A percentile compares a stretch with the other conserved stretches of the same genome.
Conservation (phyloP, 1,284 basidiomycete species). For the Moesziomyces sp. region DNA sequence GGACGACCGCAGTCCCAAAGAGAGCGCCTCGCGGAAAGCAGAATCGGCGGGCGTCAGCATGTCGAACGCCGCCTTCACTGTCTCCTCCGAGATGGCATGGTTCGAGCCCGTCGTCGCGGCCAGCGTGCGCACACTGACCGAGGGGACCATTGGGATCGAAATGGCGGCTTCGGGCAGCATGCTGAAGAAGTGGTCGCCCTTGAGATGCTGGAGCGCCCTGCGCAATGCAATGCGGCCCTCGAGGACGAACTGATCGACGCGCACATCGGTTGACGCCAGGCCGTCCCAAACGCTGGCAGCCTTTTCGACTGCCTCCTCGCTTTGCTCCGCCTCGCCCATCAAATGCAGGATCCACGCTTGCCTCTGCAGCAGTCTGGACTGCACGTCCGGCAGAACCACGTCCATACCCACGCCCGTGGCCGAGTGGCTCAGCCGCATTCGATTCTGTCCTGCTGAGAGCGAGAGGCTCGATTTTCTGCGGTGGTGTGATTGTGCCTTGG, state of each 20-base stretch:
- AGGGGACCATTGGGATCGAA: slow-evolving; percentile 55
- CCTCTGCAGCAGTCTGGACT: slow-evolving; percentile 44
- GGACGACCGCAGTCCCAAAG: slow-evolving; percentile 27
- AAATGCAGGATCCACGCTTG: slow-evolving; percentile 56
- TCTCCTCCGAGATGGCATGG: slow-evolving; percentile 39
- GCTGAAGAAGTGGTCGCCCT: slow-evolving; percentile 55
- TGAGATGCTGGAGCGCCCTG: slow-evolving; percentile 44
- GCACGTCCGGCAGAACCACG: slow-evolving; percentile 44
- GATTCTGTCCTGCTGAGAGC: slow-evolving; percentile 15
- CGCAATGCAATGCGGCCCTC: slow-evolving; percentile 47
- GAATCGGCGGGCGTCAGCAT: slow-evolving; percentile 40
- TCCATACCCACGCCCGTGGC: slow-evolving; percentile 13
- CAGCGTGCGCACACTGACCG: slow-evolving; percentile 36
- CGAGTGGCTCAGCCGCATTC: slow-evolving; percentile 13
- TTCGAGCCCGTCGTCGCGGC: slow-evolving; percentile 15
- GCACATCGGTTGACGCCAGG: slow-evolving; percentile 14
- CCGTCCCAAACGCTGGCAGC: slow-evolving; percentile 40
- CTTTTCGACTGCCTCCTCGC: slow-evolving; percentile 40
- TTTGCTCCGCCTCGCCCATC: slow-evolving; percentile 23
- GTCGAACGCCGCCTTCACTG: slow-evolving; percentile 37
- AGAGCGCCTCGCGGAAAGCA: slow-evolving; percentile 45
- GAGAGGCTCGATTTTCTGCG: slow-evolving; percentile 23
- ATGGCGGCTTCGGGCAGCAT: slow-evolving; percentile 60
- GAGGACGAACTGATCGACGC: slow-evolving; percentile 39
- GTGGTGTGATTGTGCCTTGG: slow-evolving; percentile 10